Base-by-base conservation (phyloP, 148 eudicot genomes). In the Spergularia bocconei region DNA sequence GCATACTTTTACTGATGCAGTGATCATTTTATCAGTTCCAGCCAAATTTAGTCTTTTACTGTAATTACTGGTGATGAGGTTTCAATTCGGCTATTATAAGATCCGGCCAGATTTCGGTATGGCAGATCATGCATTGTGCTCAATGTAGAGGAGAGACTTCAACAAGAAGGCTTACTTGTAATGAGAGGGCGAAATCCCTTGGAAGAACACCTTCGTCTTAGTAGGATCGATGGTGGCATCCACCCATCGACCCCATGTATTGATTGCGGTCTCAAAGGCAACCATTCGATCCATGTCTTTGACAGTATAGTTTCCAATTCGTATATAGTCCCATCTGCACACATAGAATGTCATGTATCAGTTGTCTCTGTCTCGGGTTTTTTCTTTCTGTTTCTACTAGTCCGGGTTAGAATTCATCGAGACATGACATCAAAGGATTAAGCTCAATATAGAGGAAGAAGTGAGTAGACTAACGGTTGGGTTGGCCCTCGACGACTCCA, bases 151-250 rank as follows among this genome's bases (percentile, higher is more conserved):
- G 36, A 39, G 16, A 67, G 16, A 52, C 14, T 14, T 13, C 9
- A 19, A 51, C 14, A 51, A 15, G 53, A 53, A 51, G 1, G 59
- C 93, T 84, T 85, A 95, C 99, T 92, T 92, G 92, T 95, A 92
- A 75, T 95, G 99, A 50, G 97, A 86, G 1, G 99, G 99, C 0
- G 97, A 92, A 59, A 92, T 88, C n/a, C 99, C 99, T 86, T 95
- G 99, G 74, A 95, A 95, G 82, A 95, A 92, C 6, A 91, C 90
- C 73, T 57, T 79, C 16, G 94, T 88, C 80, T 77, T 87, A 11
- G 77, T n/a, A 23, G 97, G 94, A 76, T 88, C 85, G 70, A 90
- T 58, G 57, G 86, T 88, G 67, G 84, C 63, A 75, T 92, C 91
- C 8, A 92, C 88, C 99, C 99, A 95, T 5, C 55, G 73, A 71